Base-by-base conservation (phyloP, 2,329 filamentous ascomycete species). In the Dothiorella sarmentorum region DNA sequence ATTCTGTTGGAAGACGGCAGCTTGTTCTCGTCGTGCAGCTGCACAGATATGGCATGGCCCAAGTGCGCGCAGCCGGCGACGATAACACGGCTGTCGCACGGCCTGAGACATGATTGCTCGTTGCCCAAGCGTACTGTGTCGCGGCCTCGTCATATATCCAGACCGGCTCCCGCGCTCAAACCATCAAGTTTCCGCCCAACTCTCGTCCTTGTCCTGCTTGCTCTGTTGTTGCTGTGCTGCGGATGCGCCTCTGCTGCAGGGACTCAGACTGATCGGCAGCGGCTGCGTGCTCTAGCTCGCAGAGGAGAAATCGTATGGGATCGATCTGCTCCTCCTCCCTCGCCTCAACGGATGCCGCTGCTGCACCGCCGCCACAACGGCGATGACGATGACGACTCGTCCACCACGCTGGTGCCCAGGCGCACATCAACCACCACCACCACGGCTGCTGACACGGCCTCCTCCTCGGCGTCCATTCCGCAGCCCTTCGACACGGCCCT, bases 401-500 rank as follows among this genome's bases (percentile, higher is more conserved):
- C 55, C 42, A 59, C 44, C 56, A 51, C 56, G 27, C 44, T 51
- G 56, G 43, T 33, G 18, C 22, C 35, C 26, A 59, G 45, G 13
- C 45, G 44, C 44, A 49, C 45, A 42, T 47, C 55, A 7, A 9
- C 55, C 11, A 20, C 55, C 20, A 59, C 47, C 6, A 27, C 47
- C 29, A 31, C 44, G 38, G 29, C 71, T 57, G 33, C 61, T 9
- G 45, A 43, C 43, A 45, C 55, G 10, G 44, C n/a, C 20, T 13
- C 35, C 24, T 13, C 35, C 27, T 22, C 55, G 29, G 55, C 56
- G 20, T 24, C 60, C 35, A 62, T 80, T 15, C 78, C 78, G 4
- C 63, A 65, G 22, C 73, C 78, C 17, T 80, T 80, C 64, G 78
- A 80, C 62, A 75, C 76, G 22, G 76, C 72, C 40, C 65, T 81